Base-by-base conservation (phyloP, 768 basidiomycete species). In the Termitomyces sp. region DNA sequence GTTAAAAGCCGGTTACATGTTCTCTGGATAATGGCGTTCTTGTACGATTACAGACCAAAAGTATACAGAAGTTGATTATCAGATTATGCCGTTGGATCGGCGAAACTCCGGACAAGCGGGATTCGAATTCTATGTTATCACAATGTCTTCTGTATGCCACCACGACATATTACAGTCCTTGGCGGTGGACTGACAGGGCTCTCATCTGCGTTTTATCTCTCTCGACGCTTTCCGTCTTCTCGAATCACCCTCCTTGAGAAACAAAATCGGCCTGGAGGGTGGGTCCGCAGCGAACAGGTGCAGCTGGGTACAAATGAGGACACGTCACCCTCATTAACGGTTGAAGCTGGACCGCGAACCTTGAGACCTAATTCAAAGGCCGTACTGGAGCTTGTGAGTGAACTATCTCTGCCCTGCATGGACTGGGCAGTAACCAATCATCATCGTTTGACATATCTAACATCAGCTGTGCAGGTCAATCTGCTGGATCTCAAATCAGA, bases 341-440 rank as follows among this genome's bases (percentile, higher is more conserved):
- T 98, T 5, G 96, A 99, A 73, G 78, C 82, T 23, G 96, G 96
- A 1, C 94, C 96, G 26, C 75, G 95, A 41, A 95, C 91, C 15
- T 73, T 99, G 31, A 72, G 94, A 38, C 92, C 95, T 0, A 84
- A 85, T 50, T 82, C 89, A 6, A 81, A 79, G 55, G 72, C 86
- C 3, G 78, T 94, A 33, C 72, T 98, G 12, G 89, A 94, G 64
- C 67, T 98, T 73, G 96, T 94, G 65, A 69, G 87, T 59, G 40
- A 43, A 12, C 17, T 38, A 11, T 37, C 37, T 15, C 19, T 55
- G 28, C 42, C 55, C 35, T 45, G 15, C 52, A 37, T 55, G 8
- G 26, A 58, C 15, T 31, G 10, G 15, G 35, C 14, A 23, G 1
- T 38, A 50, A 23, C 42, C 41, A 28, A 57, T 50, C 37, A 30